Evolutionary conservation across 148 eudicot genomes (phyloP), one percentile per base, ranked within the genome.

Genomic region (Silene uniflora): DNA sequence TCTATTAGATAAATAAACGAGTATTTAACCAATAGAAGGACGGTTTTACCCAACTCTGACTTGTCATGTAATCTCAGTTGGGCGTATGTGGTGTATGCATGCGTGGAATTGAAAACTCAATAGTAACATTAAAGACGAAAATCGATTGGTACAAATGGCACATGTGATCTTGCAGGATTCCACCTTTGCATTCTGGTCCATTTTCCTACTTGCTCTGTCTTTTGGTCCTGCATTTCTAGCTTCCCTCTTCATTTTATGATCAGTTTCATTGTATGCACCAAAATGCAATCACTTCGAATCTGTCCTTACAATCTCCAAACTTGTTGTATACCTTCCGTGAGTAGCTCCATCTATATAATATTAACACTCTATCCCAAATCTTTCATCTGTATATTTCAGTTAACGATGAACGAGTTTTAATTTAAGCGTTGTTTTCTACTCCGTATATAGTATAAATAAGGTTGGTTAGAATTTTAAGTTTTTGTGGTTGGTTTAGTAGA

Each of bases 241-340:
- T 56, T 52, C 49, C 68, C 23, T 42, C 47, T 67, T 27, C 71
- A 23, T n/a, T 29, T 52, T 74, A 0, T 49, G 17, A 52, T 52
- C 56, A 52, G 5, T 52, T 52, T 52, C 14, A 52, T 52, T 25
- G 79, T 61, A 60, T 27, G 70, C 25, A 61, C 66, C 47, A 70
- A 21, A 32, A 64, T 23, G 19, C 76, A 78, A 32, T 78, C 35
- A 44, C 47, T 46, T 7, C 22, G 44, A 72, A 72, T 78, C 71
- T 64, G 13, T 65, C 46, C 62, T 64, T 58, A 55, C 67, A 35
- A 54, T 73, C 21, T 4, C 19, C 54, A 52, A 32, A 62, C 29
- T 18, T 39, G 10, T 39, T 39, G 9, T 39, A 39, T 39, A 29
- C 32, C 11, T 59, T 3, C n/a, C n/a, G n/a, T n/a, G n/a, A n/a